Conservation (phyloP, 257 asterid species). For the Echium plantagineum region DNA sequence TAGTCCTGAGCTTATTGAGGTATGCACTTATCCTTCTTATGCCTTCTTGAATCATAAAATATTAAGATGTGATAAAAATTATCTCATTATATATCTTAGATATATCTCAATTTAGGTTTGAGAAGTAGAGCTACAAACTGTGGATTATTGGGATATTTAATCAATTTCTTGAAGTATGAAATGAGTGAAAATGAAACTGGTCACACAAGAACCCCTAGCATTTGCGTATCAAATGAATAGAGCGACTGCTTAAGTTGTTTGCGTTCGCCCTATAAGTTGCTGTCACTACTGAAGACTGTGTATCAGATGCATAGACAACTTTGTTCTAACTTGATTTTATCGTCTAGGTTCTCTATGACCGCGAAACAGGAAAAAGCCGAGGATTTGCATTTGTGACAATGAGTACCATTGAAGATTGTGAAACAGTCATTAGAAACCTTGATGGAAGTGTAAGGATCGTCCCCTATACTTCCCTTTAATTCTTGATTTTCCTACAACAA, state of each 20-base stretch:
- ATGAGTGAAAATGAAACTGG: not conserved
- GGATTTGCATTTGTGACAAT: slow-evolving; percentile 94
- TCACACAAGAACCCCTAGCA: not conserved
- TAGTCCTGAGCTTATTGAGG: slow-evolving; percentile 92
- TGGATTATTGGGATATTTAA: too few species aligned
- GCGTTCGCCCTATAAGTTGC: not conserved
- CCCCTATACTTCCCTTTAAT: not conserved
- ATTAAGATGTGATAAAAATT: not conserved
- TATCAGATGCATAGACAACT: not conserved
- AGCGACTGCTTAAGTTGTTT: not conserved
- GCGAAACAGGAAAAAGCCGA: slow-evolving; percentile 77
- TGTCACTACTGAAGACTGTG: not conserved
- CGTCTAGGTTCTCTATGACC: slow-evolving; percentile 71
- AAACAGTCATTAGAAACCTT: slow-evolving; percentile 54
- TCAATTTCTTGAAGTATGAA: not conserved
- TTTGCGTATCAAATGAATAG: not conserved
- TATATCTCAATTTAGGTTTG: not conserved
- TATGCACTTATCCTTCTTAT: slow-evolving; percentile 5
- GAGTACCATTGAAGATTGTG: slow-evolving; percentile 78
- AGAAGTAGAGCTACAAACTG: not conserved
- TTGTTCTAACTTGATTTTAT: slow-evolving; percentile 2
- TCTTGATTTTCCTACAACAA: not conserved
- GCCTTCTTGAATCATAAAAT: not conserved
- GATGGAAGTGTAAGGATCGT: slow-evolving; percentile 61
- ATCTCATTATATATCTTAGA: too few species aligned